These are phyloP conservation scores for Knoxia roxburghii DNA, from an alignment of 257 asterid species.

Conservation along the genomic window DNA sequence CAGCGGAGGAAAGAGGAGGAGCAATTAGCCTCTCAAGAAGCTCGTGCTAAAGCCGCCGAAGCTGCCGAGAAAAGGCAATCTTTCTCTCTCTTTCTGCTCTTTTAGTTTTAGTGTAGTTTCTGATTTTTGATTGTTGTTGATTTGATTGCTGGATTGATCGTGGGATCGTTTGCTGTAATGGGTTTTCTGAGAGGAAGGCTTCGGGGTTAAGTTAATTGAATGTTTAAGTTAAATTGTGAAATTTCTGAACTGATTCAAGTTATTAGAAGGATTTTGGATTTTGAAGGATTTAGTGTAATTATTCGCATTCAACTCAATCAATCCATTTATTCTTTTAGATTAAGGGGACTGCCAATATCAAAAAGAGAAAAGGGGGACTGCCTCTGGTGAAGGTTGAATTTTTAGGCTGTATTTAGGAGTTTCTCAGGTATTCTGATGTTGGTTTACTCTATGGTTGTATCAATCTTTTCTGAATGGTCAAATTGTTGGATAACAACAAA, in stretches of 20 bases:
- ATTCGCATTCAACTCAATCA: background rate
- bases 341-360: no score
- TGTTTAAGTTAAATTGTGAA: background rate
- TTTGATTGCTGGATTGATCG: background rate
- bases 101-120: background rate
- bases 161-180: background rate
- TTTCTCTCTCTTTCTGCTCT: background rate
- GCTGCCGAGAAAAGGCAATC: constrained; percentile 83
- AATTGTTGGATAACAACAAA: background rate
- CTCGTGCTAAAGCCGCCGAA: constrained; percentile 80
- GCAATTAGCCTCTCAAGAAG: constrained; percentile 74
- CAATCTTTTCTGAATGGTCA: background rate
- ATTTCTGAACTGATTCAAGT: background rate
- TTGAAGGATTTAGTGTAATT: background rate
- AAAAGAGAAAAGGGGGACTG: background rate
- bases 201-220: background rate
- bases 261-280: background rate
- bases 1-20: constrained; percentile 71
- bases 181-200: background rate
- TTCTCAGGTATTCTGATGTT: background rate
- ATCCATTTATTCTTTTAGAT: background rate
- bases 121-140: background rate
- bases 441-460: background rate
- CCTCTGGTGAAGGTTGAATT: background rate
- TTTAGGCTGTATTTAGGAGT: background rate